Conservation (phyloP, 768 basidiomycete species). For the Candolleomyces efflorescens region DNA sequence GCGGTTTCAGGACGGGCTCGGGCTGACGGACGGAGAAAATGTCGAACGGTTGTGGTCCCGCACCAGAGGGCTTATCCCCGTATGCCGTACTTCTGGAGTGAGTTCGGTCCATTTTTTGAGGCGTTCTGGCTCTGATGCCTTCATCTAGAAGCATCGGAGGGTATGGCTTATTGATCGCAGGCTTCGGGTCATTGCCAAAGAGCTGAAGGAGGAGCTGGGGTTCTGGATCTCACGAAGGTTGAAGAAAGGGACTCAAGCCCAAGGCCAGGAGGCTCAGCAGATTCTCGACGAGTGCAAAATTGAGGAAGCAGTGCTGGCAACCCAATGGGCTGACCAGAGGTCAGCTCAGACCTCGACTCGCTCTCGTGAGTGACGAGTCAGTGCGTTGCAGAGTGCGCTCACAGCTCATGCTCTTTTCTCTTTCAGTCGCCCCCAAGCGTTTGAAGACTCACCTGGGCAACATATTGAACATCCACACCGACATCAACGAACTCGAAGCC, state of each 20-base stretch:
- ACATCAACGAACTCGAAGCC: not conserved
- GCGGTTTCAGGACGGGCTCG: slow-evolving; percentile 20
- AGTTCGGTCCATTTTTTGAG: slow-evolving; percentile 11
- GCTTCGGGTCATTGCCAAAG: slow-evolving; percentile 16
- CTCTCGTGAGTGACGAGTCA: slow-evolving; percentile 28
- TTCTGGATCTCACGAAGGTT: slow-evolving; percentile 25
- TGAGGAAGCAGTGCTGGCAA: slow-evolving; percentile 13
- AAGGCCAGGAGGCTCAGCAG: slow-evolving; percentile 11
- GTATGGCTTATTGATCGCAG: not conserved
- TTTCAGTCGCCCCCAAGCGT: slow-evolving; percentile 21
- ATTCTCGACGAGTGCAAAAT: slow-evolving; percentile 16
- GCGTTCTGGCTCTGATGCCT: not conserved
- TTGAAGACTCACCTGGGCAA: slow-evolving; percentile 28
- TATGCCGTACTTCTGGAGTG: slow-evolving; percentile 11
- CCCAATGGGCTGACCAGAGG: slow-evolving; percentile 30
- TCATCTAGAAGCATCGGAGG: not conserved
- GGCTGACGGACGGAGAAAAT: slow-evolving; percentile 31
- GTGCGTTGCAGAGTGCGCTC: too few species aligned
- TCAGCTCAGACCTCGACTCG: slow-evolving; percentile 23
- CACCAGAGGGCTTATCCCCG: slow-evolving; percentile 12
- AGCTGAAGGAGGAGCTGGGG: slow-evolving; percentile 25
- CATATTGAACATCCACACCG: slow-evolving; percentile 22
- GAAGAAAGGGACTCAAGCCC: slow-evolving; percentile 7
- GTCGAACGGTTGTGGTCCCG: slow-evolving; percentile 30
- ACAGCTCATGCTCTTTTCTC: too few species aligned